Evolutionary conservation across 352 stramenopile species (phyloP), one percentile per base, ranked within the genome.

Genomic region (Hyaloperonospora arabidopsidis): DNA sequence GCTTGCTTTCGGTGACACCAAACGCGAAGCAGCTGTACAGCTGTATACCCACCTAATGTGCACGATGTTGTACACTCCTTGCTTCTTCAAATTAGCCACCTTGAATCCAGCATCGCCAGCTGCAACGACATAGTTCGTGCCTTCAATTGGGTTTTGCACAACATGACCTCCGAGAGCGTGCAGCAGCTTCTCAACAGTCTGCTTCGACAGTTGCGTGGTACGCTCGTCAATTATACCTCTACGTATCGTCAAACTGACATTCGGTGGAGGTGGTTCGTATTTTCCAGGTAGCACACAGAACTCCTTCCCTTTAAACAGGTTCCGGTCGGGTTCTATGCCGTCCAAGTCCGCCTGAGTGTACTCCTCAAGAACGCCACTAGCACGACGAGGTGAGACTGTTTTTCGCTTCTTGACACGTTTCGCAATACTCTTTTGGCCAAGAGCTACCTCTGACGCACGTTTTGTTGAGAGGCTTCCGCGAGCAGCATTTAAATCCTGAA

Each of bases 241-340:
- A 11, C 75, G 71, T 41, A 81, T 61, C 8, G 23, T 32, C 2
- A 45, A 61, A 14, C 28, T 19, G 15, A 74, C 10, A 29, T 51
- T 49, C 6, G 40, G 14, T 3, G 55, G 46, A 0, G 54, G 65
- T n/a, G 21, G 54, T 32, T 68, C 61, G 46, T 89, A 91, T 61
- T 86, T 91, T 13, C 83, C 84, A 28, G 84, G 84, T 13, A 93
- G 35, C 7, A 93, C 77, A 43, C 80, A 93, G 32, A 89, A 89
- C 57, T 89, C 76, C 19, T 79, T 75, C 22, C 59, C 70, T 50
- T 79, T 63, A 41, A 93, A 89, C 35, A 90, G 65, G 36, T 86
- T 68, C 12, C 70, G 72, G 29, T 81, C 65, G 47, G 74, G 52
- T 15, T 79, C 62, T 32, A 93, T 59, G 5, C 61, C 59, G 10